Conservation (phyloP, 257 asterid genomes). For the Ophiorrhiza pumila region DNA sequence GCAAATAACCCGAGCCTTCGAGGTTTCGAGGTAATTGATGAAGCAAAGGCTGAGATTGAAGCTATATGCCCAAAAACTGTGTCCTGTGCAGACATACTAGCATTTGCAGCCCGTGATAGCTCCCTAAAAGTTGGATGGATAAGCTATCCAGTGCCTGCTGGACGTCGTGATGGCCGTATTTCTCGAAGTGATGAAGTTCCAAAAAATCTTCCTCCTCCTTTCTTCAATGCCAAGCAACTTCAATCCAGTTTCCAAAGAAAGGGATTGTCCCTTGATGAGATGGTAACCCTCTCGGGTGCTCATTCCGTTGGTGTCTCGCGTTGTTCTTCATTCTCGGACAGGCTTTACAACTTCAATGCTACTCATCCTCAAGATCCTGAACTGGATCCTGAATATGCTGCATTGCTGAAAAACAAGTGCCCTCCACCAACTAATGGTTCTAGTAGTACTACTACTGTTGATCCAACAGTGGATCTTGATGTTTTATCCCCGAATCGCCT, state of each 20-base stretch:
- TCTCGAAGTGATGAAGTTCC: conserved; percentile 37
- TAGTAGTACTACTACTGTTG: background rate
- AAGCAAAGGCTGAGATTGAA: conserved; percentile 51
- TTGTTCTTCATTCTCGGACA: conserved; percentile 37
- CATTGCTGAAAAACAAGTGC: conserved; percentile 36
- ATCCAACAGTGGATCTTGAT: conserved; percentile 35
- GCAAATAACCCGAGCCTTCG: conserved; percentile 49
- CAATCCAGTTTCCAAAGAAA: conserved; percentile 38
- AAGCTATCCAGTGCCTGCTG: conserved; percentile 41
- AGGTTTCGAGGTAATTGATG: conserved; percentile 59
- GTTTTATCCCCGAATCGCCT: conserved; percentile 28
- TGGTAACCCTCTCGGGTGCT: conserved; percentile 71
- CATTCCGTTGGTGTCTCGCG: conserved; percentile 49
- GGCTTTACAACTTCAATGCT: conserved; percentile 41
- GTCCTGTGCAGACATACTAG: conserved; percentile 58
- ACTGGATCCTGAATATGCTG: conserved; percentile 28
- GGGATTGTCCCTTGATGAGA: conserved; percentile 58
- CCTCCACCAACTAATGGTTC: conserved; percentile 36
- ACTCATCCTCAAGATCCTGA: conserved; percentile 29
- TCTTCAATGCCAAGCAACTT: conserved; percentile 37
- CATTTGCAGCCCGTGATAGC: conserved; percentile 73
- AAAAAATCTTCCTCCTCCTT: conserved; percentile 45
- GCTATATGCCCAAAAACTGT: conserved; percentile 40
- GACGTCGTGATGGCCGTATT: conserved; percentile 55
- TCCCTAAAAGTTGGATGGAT: conserved; percentile 38